Percentiles rank a stretch among this genome's conserved stretches.
Conservation (phyloP, 1,284 basidiomycete genomes). For the Singerocomus rubriflavus region DNA sequence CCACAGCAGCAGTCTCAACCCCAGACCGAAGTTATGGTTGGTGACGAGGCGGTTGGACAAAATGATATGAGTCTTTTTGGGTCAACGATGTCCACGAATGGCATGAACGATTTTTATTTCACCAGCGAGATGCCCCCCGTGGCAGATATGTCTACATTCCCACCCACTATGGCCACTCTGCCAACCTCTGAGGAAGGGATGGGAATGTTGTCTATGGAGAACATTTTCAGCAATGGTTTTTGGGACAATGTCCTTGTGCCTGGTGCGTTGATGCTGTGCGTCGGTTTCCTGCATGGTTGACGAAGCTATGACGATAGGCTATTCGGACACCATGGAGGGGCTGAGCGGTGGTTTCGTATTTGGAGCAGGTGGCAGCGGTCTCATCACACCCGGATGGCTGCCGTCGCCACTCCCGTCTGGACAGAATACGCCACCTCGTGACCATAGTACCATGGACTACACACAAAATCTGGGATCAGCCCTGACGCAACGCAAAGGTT, state of each 20-base stretch:
- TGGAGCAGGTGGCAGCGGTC: slow-evolving; percentile 69
- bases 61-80: slow-evolving; percentile 29
- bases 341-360: slow-evolving; percentile 80
- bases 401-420: slow-evolving; percentile 33
- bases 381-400: slow-evolving; percentile 37
- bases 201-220: slow-evolving; percentile 71
- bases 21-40: slow-evolving; percentile 22
- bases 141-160: slow-evolving; percentile 75
- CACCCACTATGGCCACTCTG: slow-evolving; percentile 70
- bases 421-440: slow-evolving; percentile 29
- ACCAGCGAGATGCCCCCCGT: slow-evolving; percentile 79
- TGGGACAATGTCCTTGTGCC: slow-evolving; percentile 84
- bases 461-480: slow-evolving; percentile 24
- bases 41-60: slow-evolving; percentile 25
- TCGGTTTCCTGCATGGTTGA: slow-evolving; percentile 11
- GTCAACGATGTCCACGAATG: slow-evolving; percentile 20
- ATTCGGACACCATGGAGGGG: slow-evolving; percentile 72
- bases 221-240: slow-evolving; percentile 71
- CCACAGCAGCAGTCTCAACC: slow-evolving; percentile 23
- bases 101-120: slow-evolving; percentile 57
- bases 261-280: slow-evolving; percentile 45
- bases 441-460: slow-evolving; percentile 27
- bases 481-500: slow-evolving; percentile 31
- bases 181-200: slow-evolving; percentile 46
- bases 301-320: slow-evolving; percentile 48